A percentile compares a stretch with the other conserved stretches of the same genome.
phyloP scores from a whole-genome alignment of 495 filamentous ascomycete genomes.

The Penicillium goetzii region DNA sequence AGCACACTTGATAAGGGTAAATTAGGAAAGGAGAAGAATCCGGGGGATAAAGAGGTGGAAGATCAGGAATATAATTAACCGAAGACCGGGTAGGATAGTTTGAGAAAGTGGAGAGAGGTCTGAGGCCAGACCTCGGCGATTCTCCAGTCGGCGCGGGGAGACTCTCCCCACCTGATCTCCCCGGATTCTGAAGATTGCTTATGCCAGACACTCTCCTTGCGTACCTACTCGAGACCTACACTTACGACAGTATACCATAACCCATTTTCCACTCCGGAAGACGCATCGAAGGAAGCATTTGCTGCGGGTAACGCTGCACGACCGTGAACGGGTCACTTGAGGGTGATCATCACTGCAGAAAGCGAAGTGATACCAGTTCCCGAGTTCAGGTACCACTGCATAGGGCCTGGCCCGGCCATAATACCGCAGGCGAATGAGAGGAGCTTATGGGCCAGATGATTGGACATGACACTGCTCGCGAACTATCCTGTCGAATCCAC shows the following conservation, averaged over 20 bases:
- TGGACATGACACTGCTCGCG: neutral
- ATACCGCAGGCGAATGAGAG: neutral
- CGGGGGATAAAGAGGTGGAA: neutral
- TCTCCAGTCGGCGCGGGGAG: slow-evolving; percentile 9
- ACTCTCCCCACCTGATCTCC: slow-evolving; percentile 7
- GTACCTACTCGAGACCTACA: neutral
- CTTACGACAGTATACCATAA: neutral
- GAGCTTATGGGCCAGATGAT: neutral
- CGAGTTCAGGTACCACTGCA: slow-evolving; percentile 21
- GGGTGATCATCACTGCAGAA: slow-evolving; percentile 20
- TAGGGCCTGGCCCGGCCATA: neutral
- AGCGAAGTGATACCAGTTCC: slow-evolving; percentile 16
- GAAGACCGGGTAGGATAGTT: neutral
- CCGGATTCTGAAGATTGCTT: slow-evolving; percentile 7
- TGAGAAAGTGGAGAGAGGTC: slow-evolving; percentile 7
- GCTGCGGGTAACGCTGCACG: neutral
- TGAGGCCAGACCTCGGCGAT: neutral
- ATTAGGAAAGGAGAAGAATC: slow-evolving; percentile 18
- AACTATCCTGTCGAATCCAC: neutral
- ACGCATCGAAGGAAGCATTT: neutral
- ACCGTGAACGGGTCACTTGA: slow-evolving; percentile 9
- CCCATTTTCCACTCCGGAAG: neutral
- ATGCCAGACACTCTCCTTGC: neutral
- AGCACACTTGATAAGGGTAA: neutral
- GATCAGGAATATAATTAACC: neutral